Evolutionary conservation across 2,329 filamentous ascomycete species (phyloP), one percentile per base, ranked within the genome.

Genomic region (Knufia fluminis): DNA sequence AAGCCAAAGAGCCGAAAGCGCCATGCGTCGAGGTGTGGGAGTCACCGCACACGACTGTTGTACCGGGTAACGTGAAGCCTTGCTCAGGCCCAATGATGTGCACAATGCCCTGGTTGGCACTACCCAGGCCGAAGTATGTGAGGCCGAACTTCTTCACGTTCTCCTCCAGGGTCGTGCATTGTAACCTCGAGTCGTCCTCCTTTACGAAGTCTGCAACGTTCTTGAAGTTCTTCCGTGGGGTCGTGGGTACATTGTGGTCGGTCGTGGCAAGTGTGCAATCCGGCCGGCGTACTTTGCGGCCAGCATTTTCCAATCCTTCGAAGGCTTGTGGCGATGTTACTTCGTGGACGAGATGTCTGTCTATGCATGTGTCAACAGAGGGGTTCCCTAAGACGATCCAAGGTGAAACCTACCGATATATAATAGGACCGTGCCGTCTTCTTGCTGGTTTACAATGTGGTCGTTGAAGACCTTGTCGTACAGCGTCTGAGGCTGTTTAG

Each of bases 271-370:
- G 79, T 59, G 92, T 97, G 77, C 91, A 96, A 71, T 98, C 92
- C 52, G 91, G 90, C 72, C 92, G 79, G 70, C 92, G 83, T 56
- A 98, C 90, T 68, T 82, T 80, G 55, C 92, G 83, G 57, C 81
- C 81, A 44, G 92, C 90, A 68, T 94, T 95, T 67, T 84, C 85
- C 48, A 97, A 79, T 46, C 91, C 91, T 68, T 98, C 92, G 62
- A 97, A 98, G 42, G 92, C 92, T 87, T 97, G 92, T 82, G 92
- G 92, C 61, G 91, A 96, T 61, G 92, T 98, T 66, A 98, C 92
- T 76, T 98, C 92, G 68, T 98, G 92, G 54, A 97, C 90, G 55
- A 98, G 78, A 76, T 98, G 92, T 68, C 92, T 80, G 71, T 94
- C 88, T 90, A 61, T 50, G 51, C 40, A 42, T 46, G 44, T 50